phyloP scores from a whole-genome alignment of 2,329 filamentous ascomycete genomes.

The Phyllosticta ampelicida region DNA sequence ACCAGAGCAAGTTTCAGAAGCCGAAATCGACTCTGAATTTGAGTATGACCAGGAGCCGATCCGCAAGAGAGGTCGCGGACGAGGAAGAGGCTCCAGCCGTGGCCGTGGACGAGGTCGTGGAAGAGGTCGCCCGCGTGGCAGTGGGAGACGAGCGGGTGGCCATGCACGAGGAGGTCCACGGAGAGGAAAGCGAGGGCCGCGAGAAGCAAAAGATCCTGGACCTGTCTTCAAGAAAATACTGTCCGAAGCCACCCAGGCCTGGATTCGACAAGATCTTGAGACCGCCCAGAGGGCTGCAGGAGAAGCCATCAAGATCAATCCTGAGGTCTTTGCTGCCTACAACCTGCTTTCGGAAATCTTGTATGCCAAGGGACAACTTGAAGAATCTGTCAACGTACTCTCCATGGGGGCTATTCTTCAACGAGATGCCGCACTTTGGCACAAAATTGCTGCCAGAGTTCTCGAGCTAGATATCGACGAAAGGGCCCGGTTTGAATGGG shows the following conservation, averaged over 20 bases:
- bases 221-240: constrained; percentile 61
- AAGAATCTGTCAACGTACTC: constrained; percentile 46
- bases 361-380: constrained; percentile 43
- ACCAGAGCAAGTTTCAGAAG: constrained; percentile 6
- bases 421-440: constrained; percentile 47
- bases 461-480: constrained; percentile 37
- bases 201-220: constrained; percentile 55
- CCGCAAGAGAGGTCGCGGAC: constrained; percentile 8
- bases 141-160: neutral
- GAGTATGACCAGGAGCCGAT: neutral
- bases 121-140: constrained; percentile 1
- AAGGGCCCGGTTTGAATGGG: constrained; percentile 34
- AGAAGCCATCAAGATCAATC: constrained; percentile 37
- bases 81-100: neutral
- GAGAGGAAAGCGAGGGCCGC: constrained; percentile 29
- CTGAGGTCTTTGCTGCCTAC: constrained; percentile 52
- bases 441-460: constrained; percentile 45
- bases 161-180: constrained; percentile 13
- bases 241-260: constrained; percentile 56
- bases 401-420: constrained; percentile 49
- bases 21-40: constrained; percentile 4
- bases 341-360: constrained; percentile 50
- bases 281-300: constrained; percentile 27
- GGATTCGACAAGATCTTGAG: constrained; percentile 50
- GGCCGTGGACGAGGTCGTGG: constrained; percentile 20